Evolutionary conservation across 257 asterid species (phyloP), one percentile per base, ranked within the genome.

Genomic region (Gentiana dahurica): DNA sequence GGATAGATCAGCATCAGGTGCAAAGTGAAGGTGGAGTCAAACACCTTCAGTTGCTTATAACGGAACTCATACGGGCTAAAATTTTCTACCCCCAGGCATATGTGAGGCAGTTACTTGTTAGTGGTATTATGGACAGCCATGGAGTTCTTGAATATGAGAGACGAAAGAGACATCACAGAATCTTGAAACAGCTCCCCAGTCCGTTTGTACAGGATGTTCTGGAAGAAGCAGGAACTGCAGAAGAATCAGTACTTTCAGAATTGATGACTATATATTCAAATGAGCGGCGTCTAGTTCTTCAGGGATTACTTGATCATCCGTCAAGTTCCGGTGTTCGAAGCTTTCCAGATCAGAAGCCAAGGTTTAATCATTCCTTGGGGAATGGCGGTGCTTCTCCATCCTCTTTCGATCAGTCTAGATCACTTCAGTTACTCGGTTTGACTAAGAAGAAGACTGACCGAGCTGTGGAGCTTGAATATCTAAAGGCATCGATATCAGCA

Each of bases 1-100:
- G 99, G 99, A 77, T 93, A 64, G 99, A 93, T 80, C 99, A 93
- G 61, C 99, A 93, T 71, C 95, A 89, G 64, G 92, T 86, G 63
- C 94, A 84, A 58, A 89, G 76, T 60, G 60, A 77, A 47, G 95
- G 86, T 77, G 99, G 97, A 50, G 76, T 82, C 65, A 86, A 75
- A 66, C 74, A 89, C 33, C 71, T 82, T 77, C 99, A 89, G 54
- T 82, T 93, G 73, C 76, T 93, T 59, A 68, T 86, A 36, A 68
- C 77, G 64, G 96, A 93, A 75, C 83, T 89, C 70, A 72, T 86
- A 46, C 71, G 68, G 59, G 81, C 94, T 33, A 92, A 95, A 43
- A 81, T 93, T 64, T 89, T 93, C 71, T 82, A 76, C 65, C 96
- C 99, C 45, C 81, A 75, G 68, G 97, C 86, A 49, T 93, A 93